Conservation (phyloP, 495 filamentous ascomycete species). For the Penicillium salamii region DNA sequence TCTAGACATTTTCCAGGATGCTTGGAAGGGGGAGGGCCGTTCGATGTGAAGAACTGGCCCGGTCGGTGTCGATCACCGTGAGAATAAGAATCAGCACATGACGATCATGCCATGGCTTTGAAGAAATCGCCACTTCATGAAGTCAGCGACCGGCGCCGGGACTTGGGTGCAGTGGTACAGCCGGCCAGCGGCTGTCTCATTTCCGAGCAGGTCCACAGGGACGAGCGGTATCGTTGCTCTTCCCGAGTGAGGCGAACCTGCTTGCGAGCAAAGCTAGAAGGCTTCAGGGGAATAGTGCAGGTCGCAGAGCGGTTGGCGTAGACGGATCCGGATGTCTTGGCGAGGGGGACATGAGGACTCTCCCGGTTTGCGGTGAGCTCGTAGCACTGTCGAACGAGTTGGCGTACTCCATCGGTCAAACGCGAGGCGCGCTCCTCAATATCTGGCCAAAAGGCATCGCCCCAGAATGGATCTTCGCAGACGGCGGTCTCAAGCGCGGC, state of each 20-base stretch:
- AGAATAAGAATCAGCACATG: background rate
- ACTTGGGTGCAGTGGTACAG: slow-evolving; percentile 14
- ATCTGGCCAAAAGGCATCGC: slow-evolving; percentile 52
- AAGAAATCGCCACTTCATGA: slow-evolving; percentile 11
- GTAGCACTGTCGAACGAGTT: slow-evolving; percentile 52
- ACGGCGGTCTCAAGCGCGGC: slow-evolving; percentile 51
- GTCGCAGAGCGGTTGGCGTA: slow-evolving; percentile 14
- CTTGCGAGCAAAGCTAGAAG: slow-evolving; percentile 31
- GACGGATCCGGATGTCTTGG: slow-evolving; percentile 13
- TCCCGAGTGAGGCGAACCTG: slow-evolving; percentile 32
- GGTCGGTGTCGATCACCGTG: background rate
- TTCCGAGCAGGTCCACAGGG: slow-evolving; percentile 25
- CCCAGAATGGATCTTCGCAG: slow-evolving; percentile 55
- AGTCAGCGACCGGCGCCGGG: slow-evolving; percentile 27
- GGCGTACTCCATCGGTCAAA: slow-evolving; percentile 50
- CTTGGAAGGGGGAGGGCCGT: too few species aligned
- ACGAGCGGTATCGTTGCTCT: slow-evolving; percentile 30
- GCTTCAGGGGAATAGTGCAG: slow-evolving; percentile 28
- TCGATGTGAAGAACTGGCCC: background rate
- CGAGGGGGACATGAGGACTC: slow-evolving; percentile 24
- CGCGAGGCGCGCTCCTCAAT: slow-evolving; percentile 51
- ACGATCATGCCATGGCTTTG: background rate
- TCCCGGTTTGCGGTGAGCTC: slow-evolving; percentile 39
- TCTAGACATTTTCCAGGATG: too few species aligned
- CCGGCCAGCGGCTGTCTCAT: slow-evolving; percentile 21